Conservation (phyloP, 495 filamentous ascomycete species). For the Bombardia bombarda region DNA sequence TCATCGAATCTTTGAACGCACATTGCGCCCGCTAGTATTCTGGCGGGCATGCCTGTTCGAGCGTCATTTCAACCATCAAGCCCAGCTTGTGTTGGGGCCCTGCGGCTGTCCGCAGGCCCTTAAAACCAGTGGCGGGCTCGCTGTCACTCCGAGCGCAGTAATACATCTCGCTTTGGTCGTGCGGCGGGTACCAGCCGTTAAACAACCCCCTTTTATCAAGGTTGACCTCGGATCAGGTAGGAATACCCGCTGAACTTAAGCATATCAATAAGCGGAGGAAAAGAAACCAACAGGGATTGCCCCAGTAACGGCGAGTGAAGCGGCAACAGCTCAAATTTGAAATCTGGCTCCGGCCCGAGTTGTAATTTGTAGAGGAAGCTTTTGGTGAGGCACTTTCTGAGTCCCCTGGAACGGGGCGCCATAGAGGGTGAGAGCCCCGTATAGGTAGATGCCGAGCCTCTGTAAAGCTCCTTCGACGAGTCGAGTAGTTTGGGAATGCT, state of each 20-base stretch:
- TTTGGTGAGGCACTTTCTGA: slow-evolving; percentile 45
- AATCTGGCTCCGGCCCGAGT: background rate
- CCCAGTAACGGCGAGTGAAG: slow-evolving; percentile 22
- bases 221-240: slow-evolving; percentile 62
- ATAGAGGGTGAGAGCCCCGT: slow-evolving; percentile 57
- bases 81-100: slow-evolving; percentile 40
- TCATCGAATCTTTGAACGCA: slow-evolving; percentile 63
- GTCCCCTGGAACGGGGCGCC: slow-evolving; percentile 57
- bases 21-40: slow-evolving; percentile 59
- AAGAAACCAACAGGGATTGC: slow-evolving; percentile 68
- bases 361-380: slow-evolving; percentile 63
- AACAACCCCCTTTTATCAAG: slow-evolving; percentile 18
- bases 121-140: slow-evolving; percentile 27
- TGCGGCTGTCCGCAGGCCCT: slow-evolving; percentile 19
- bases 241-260: slow-evolving; percentile 68
- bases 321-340: background rate
- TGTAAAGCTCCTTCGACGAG: slow-evolving; percentile 58
- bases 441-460: slow-evolving; percentile 36
- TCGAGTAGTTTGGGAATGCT: slow-evolving; percentile 65
- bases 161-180: slow-evolving; percentile 18
- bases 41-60: slow-evolving; percentile 58
- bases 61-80: slow-evolving; percentile 52
- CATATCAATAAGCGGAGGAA: slow-evolving; percentile 70
- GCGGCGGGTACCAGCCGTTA: slow-evolving; percentile 7
- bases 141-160: slow-evolving; percentile 37